phyloP scores from a whole-genome alignment of 2,329 filamentous ascomycete species.

The Fusarium anguioides region DNA sequence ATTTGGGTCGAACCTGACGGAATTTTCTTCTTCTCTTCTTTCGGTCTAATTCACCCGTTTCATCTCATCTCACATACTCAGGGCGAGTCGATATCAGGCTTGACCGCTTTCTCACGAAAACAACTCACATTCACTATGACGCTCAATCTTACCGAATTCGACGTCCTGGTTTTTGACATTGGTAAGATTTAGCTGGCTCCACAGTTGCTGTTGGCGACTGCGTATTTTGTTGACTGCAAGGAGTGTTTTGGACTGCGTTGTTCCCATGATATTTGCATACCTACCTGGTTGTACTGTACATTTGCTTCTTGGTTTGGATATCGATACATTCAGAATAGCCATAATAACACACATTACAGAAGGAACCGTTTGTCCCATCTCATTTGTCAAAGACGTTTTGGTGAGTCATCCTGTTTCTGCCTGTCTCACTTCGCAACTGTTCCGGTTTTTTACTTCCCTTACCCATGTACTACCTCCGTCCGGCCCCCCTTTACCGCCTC shows the following conservation, averaged over 20 bases:
- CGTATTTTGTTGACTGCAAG: background rate
- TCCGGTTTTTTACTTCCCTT: conserved; percentile 31
- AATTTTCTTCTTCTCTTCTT: background rate
- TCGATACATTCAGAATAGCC: conserved; percentile 26
- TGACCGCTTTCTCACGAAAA: conserved; percentile 35
- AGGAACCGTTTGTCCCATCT: conserved; percentile 85
- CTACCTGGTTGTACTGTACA: conserved; percentile 3
- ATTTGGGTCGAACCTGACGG: conserved; percentile 6
- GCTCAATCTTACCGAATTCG: conserved; percentile 45
- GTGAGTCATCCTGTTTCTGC: conserved; percentile 63
- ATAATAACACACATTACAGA: conserved; percentile 61
- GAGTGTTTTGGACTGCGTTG: conserved; percentile 4
- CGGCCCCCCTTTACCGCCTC: conserved; percentile 28
- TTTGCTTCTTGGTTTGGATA: conserved; percentile 4
- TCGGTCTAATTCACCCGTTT: conserved; percentile 5
- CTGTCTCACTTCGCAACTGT: conserved; percentile 27
- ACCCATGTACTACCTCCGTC: conserved; percentile 27
- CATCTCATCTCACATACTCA: conserved; percentile 16
- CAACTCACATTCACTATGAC: conserved; percentile 30
- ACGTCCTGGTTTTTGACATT: conserved; percentile 53
- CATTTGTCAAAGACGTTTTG: conserved; percentile 84
- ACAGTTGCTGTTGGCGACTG: conserved; percentile 7
- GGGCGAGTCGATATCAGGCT: conserved; percentile 25
- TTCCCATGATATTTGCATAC: conserved; percentile 3
- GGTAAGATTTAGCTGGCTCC: conserved; percentile 45